These are phyloP conservation scores for Poa annua DNA, from an alignment of 176 grass and related monocot species.

Conservation along the genomic window DNA sequence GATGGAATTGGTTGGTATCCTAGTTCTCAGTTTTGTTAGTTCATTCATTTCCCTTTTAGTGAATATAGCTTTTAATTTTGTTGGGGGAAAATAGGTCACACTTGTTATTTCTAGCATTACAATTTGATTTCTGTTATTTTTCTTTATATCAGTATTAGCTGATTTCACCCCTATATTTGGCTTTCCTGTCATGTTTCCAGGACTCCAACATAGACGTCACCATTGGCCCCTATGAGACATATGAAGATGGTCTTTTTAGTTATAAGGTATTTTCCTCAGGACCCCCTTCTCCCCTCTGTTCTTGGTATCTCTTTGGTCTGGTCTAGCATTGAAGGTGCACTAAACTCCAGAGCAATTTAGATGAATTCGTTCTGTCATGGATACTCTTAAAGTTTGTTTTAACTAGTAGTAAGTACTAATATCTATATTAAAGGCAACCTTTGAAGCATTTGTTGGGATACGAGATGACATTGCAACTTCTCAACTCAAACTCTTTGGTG, in stretches of 20 bases:
- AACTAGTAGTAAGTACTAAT: conserved; percentile 34
- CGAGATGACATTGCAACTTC: conserved; percentile 79
- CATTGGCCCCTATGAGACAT: conserved; percentile 98
- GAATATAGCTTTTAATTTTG: neutral
- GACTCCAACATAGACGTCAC: conserved; percentile 95
- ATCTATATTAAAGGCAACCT: conserved; percentile 66
- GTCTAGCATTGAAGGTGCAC: conserved; percentile 18
- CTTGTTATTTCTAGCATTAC: neutral
- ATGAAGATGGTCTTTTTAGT: conserved; percentile 95
- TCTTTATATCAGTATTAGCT: conserved; percentile 22
- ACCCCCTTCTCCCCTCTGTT: conserved; percentile 20
- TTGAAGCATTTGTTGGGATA: conserved; percentile 90
- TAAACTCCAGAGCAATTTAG: neutral
- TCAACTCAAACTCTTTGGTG: conserved; percentile 93
- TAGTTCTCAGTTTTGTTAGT: conserved; percentile 36
- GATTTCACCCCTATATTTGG: conserved; percentile 40
- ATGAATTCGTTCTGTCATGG: neutral
- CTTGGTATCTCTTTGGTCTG: conserved; percentile 6
- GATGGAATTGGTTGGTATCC: conserved; percentile 88
- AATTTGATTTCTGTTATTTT: neutral
- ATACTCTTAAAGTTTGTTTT: conserved; percentile 24
- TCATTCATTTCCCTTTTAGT: conserved; percentile 4
- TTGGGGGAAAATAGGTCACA: neutral
- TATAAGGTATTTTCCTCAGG: conserved; percentile 71
- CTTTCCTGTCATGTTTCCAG: conserved; percentile 47